A percentile compares a stretch with the other conserved stretches of the same genome.
These are phyloP conservation scores for Globisporangium sylvaticum DNA, from an alignment of 352 stramenopile genomes.

Conservation along the genomic window DNA sequence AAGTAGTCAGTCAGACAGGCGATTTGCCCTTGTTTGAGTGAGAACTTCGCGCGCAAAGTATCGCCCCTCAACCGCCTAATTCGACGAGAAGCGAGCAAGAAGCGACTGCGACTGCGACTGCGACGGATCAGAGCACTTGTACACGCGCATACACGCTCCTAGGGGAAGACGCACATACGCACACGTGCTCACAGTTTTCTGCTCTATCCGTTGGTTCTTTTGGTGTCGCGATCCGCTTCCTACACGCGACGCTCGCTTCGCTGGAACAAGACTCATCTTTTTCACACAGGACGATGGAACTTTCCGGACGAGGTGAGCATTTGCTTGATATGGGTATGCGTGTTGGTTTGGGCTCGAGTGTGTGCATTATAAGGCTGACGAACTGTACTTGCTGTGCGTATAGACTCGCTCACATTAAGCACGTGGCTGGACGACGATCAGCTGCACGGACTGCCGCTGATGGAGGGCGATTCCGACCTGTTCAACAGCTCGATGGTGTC, in stretches of 20 bases:
- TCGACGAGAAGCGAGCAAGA: background rate
- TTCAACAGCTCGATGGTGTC: slow-evolving; percentile 23
- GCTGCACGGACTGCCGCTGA: slow-evolving; percentile 28
- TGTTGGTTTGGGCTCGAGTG: background rate
- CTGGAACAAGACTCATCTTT: background rate
- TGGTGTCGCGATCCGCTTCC: background rate
- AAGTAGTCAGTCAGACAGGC: background rate
- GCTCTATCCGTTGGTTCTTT: background rate
- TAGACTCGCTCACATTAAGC: slow-evolving; percentile 29
- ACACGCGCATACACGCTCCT: background rate
- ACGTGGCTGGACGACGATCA: slow-evolving; percentile 53
- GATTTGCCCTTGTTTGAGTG: background rate
- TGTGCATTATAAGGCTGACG: slow-evolving; percentile 19
- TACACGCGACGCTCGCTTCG: background rate
- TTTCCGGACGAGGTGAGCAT: slow-evolving; percentile 11
- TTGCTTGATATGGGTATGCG: background rate
- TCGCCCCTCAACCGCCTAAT: slow-evolving; percentile 2
- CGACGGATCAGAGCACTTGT: background rate
- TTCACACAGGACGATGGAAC: slow-evolving; percentile 10
- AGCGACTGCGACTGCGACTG: background rate
- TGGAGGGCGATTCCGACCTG: slow-evolving; percentile 22
- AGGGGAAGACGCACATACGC: background rate
- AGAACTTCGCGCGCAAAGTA: slow-evolving; percentile 3
- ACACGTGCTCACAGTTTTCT: background rate
- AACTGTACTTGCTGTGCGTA: slow-evolving; percentile 8